Evolutionary conservation across 1,139 yeast species (phyloP), one percentile per base, ranked within the genome.

Genomic region (Candida albicans): DNA sequence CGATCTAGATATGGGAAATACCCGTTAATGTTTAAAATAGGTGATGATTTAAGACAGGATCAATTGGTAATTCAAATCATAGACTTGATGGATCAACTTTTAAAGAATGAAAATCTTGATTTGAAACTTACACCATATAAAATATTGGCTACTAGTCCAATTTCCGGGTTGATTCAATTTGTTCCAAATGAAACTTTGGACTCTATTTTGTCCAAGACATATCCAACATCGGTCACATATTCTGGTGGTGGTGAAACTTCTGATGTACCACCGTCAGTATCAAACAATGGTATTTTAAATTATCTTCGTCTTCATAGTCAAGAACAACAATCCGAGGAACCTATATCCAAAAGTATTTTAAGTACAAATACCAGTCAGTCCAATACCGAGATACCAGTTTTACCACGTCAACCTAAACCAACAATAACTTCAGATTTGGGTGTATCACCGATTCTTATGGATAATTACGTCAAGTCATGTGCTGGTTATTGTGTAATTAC

Each of bases 401-500:
- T 41, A 9, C 46, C 49, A 22, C 39, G 48, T 12, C 56, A 52
- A 35, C 67, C 60, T 28, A 61, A 57, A 42, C 67, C 62, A 36
- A 58, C 75, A 1, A 72, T 65, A 6, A 55, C 62, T 2, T 79
- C 83, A 0, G 87, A 85, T 33, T 68, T 86, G 33, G 95, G 95
- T 0, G 95, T 93, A 0, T 76, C 82, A 13, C 73, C 83, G 0
- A 78, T 78, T 49, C 85, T 84, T 1, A 89, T 93, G 96, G 99
- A 93, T 53, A 93, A 87, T 51, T 95, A 88, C 65, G 95, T 95
- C 11, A 81, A 91, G 51, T 89, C 97, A 2, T 90, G 98, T 64
- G 99, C 99, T 26, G 99, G 99, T 0, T 93, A 95, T 61, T 93
- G 98, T 72, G 99, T 95, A 2, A 88, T 95, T 31, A 95, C 99